Conservation (phyloP, 2,329 filamentous ascomycete species). For the Westerdykella ornata region DNA sequence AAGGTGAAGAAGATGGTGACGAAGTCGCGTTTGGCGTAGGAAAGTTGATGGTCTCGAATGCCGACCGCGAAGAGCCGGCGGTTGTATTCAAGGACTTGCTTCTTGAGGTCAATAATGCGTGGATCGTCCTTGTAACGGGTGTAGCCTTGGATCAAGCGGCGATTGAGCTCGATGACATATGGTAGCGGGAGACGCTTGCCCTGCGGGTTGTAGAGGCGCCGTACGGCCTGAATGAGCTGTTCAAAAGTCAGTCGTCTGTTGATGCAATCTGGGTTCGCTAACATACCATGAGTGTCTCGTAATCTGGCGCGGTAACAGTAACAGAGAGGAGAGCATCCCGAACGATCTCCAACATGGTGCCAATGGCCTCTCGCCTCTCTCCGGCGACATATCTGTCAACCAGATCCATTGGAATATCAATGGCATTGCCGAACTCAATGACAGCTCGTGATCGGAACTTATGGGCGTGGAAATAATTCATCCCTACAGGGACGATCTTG, state of each 20-base stretch:
- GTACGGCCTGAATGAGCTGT: conserved; percentile 66
- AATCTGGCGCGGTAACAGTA: conserved; percentile 86
- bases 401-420: conserved; percentile 75
- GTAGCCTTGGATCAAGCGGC: conserved; percentile 84
- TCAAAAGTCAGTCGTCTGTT: not conserved
- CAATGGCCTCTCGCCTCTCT: conserved; percentile 74
- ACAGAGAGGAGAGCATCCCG: conserved; percentile 80
- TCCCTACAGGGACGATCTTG: conserved; percentile 92
- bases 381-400: conserved; percentile 80
- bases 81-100: conserved; percentile 78
- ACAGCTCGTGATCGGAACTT: conserved; percentile 96
- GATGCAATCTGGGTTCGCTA: not conserved
- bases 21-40: conserved; percentile 79
- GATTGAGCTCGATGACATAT: conserved; percentile 88
- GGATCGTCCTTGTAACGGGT: conserved; percentile 87
- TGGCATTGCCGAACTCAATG: conserved; percentile 85
- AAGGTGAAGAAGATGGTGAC: conserved; percentile 68
- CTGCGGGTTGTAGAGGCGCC: conserved; percentile 87
- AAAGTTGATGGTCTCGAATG: conserved; percentile 88
- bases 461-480: conserved; percentile 99
- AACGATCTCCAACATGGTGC: conserved; percentile 75
- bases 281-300: conserved; percentile 81
- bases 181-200: conserved; percentile 89
- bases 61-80: conserved; percentile 76
- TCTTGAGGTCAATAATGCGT: conserved; percentile 68